Evolutionary conservation across 129 eudicot genomes (phyloP).

Genomic region (Solidago caesia): DNA sequence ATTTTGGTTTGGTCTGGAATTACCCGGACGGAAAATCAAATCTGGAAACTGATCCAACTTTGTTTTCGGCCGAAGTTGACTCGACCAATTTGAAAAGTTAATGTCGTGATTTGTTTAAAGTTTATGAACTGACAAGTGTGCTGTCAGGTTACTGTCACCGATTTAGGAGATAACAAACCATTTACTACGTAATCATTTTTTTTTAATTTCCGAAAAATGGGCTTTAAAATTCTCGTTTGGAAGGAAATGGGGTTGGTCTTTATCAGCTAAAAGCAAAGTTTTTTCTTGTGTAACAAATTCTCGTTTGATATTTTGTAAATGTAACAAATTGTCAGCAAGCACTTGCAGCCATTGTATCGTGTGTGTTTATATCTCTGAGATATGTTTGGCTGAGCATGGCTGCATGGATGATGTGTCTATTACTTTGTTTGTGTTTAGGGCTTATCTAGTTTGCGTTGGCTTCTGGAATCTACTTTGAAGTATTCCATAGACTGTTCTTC

Average conservation of each 20-base stretch:
- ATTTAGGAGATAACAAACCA: too few relatives aligned
- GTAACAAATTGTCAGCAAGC: too few relatives aligned
- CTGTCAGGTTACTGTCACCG: too few relatives aligned
- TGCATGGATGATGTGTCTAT: neutral
- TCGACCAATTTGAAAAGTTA: too few relatives aligned
- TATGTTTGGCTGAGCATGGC: neutral
- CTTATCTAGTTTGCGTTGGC: slow-evolving; percentile 38
- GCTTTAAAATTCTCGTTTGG: too few relatives aligned
- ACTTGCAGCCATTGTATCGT: too few relatives aligned
- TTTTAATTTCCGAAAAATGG: too few relatives aligned
- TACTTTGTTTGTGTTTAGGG: slow-evolving; percentile 41
- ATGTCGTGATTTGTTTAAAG: too few relatives aligned
- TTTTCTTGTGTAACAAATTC: neutral
- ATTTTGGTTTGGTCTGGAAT: neutral
- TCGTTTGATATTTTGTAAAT: neutral
- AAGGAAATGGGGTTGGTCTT: too few relatives aligned
- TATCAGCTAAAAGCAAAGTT: neutral
- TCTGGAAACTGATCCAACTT: neutral
- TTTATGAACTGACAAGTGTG: too few relatives aligned
- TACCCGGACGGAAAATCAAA: neutral
- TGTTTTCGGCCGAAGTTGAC: neutral
- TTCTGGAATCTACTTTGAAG: slow-evolving; percentile 41
- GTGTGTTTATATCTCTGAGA: neutral
- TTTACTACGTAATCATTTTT: too few relatives aligned
- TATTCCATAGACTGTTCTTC: slow-evolving; percentile 62